phyloP scores from a whole-genome alignment of 176 grass and related monocot species.

The Phragmites australis region DNA sequence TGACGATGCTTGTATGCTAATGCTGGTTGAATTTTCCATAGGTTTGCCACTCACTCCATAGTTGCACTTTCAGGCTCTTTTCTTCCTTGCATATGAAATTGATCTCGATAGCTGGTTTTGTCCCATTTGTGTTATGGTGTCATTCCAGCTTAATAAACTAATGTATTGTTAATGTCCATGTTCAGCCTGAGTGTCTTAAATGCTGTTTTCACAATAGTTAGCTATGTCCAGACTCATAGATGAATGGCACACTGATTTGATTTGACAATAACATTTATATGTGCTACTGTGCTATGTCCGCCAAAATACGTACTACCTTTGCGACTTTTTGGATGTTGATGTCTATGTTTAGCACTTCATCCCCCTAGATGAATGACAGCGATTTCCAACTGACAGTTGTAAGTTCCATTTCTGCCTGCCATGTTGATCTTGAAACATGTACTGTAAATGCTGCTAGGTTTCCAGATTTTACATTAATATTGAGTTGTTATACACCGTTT shows the following conservation, averaged over 20 bases:
- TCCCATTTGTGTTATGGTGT: not conserved
- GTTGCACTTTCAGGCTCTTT: not conserved
- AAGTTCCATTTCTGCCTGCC: not conserved
- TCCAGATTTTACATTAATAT: not conserved
- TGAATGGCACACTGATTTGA: not conserved
- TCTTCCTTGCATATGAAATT: not conserved
- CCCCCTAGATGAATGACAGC: not conserved
- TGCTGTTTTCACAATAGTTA: not conserved
- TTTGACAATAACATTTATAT: not conserved
- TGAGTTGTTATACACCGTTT: no score
- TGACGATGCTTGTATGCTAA: not conserved
- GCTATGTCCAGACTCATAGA: not conserved
- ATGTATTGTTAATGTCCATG: no score
- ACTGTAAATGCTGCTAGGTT: not conserved
- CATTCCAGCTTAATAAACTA: not conserved
- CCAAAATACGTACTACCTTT: no score
- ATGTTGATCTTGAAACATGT: not conserved
- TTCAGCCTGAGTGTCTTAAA: not conserved
- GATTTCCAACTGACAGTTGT: not conserved
- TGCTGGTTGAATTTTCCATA: not conserved
- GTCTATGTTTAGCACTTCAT: not conserved
- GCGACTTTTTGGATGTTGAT: not conserved
- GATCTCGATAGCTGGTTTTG: not conserved
- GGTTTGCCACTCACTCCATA: not conserved
- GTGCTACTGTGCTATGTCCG: not conserved